phyloP scores from a whole-genome alignment of 306 rosid genomes.

The Inga leiocalycina region DNA sequence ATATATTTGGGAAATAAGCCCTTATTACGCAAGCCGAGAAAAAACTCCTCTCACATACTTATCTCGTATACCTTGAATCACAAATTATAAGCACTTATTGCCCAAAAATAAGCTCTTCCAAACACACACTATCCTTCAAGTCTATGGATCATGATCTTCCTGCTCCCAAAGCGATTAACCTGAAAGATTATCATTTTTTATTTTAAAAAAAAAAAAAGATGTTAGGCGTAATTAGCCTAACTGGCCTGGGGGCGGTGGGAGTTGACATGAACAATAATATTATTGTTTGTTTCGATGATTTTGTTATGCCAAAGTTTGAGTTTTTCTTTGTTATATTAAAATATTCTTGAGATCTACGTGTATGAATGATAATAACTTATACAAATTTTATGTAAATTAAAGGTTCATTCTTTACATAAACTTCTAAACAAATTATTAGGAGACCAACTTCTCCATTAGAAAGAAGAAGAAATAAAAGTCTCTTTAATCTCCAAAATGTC shows the following conservation, averaged over 20 bases:
- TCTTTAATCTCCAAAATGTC: not conserved
- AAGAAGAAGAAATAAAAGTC: not conserved
- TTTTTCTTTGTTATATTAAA: not conserved
- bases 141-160: not conserved
- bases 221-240: not conserved
- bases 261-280: conserved; percentile 35
- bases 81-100: too few species aligned
- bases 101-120: too few species aligned
- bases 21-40: too few species aligned
- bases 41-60: too few species aligned
- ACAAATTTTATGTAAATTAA: not conserved
- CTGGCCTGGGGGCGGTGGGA: conserved; percentile 23
- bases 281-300: not conserved
- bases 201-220: not conserved
- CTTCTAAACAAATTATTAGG: too few species aligned
- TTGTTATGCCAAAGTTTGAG: not conserved
- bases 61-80: too few species aligned
- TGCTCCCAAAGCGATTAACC: not conserved
- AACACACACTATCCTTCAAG: too few species aligned
- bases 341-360: not conserved
- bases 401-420: too few species aligned
- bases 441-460: not conserved
- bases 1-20: too few species aligned
- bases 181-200: not conserved
- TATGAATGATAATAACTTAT: not conserved